These are phyloP conservation scores for Cordyceps farinosa DNA, from an alignment of 2,329 filamentous ascomycete genomes.

Conservation along the genomic window DNA sequence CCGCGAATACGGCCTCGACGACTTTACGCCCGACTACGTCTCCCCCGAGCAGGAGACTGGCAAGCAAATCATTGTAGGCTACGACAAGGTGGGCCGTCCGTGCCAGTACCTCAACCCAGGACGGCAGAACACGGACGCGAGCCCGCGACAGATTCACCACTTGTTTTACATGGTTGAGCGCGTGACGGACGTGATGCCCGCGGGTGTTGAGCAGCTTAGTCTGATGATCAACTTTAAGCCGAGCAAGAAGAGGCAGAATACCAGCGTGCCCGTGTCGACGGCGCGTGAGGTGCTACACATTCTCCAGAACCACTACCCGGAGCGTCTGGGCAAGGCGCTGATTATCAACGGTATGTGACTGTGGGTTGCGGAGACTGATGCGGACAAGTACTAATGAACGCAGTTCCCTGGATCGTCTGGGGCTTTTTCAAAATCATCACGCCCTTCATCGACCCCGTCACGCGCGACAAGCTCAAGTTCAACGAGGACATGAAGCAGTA, in stretches of 20 bases:
- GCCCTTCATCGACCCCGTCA: constrained; percentile 93
- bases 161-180: constrained; percentile 95
- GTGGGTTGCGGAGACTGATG: background rate
- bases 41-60: constrained; percentile 93
- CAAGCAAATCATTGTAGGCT: constrained; percentile 88
- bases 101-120: constrained; percentile 89
- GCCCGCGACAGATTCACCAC: constrained; percentile 85
- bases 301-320: constrained; percentile 92
- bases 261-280: constrained; percentile 67
- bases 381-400: background rate
- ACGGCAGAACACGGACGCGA: constrained; percentile 86
- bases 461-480: constrained; percentile 93
- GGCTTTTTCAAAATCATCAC: constrained; percentile 96
- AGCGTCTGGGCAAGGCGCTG: constrained; percentile 81
- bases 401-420: constrained; percentile 85
- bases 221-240: constrained; percentile 90
- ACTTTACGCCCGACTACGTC: constrained; percentile 80
- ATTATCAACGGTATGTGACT: constrained; percentile 73
- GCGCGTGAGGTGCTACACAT: constrained; percentile 85
- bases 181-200: constrained; percentile 79
- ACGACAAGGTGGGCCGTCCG: constrained; percentile 78
- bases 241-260: constrained; percentile 69
- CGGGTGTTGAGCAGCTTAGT: constrained; percentile 80
- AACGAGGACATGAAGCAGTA: constrained; percentile 86
- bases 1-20: constrained; percentile 80